phyloP scores from a whole-genome alignment of 2,329 filamentous ascomycete genomes.

The Plenodomus lindquistii region DNA sequence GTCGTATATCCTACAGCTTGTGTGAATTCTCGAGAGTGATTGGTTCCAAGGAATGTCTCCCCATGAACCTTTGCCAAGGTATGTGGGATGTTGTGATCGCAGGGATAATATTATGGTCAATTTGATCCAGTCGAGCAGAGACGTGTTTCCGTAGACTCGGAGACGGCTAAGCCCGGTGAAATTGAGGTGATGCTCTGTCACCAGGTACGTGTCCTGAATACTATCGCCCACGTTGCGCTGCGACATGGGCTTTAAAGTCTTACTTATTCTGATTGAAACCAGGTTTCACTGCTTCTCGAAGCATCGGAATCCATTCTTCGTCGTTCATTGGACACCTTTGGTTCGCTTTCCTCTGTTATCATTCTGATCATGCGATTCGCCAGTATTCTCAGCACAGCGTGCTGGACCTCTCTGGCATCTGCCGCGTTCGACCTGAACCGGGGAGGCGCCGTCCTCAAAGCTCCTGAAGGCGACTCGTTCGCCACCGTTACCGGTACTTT shows the following conservation, averaged over 20 bases:
- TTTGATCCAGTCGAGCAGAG: slow-evolving; percentile 1
- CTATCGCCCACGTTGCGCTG: slow-evolving; percentile 13
- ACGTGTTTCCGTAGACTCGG: not conserved
- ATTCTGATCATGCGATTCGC: slow-evolving; percentile 17
- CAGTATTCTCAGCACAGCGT: slow-evolving; percentile 8
- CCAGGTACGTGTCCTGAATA: slow-evolving; percentile 15
- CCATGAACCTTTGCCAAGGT: not conserved
- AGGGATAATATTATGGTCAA: not conserved
- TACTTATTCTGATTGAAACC: slow-evolving; percentile 7
- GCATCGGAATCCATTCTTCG: slow-evolving; percentile 1
- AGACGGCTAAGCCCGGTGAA: not conserved
- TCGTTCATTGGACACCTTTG: slow-evolving; percentile 4
- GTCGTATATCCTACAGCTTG: not conserved
- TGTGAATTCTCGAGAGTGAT: too few relatives aligned
- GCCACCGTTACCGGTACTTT: slow-evolving; percentile 27
- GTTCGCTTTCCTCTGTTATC: not conserved
- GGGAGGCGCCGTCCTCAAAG: slow-evolving; percentile 30
- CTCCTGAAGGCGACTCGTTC: slow-evolving; percentile 27
- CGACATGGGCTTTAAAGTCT: slow-evolving; percentile 4
- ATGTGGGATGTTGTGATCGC: not conserved
- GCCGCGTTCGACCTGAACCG: slow-evolving; percentile 32
- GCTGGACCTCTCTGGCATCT: slow-evolving; percentile 13
- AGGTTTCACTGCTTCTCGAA: slow-evolving; percentile 2
- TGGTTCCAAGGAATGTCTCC: too few relatives aligned
- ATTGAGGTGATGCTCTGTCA: slow-evolving; percentile 2